Evolutionary conservation across 257 asterid species (phyloP).

Genomic region (Capsicum rhomboideum): DNA sequence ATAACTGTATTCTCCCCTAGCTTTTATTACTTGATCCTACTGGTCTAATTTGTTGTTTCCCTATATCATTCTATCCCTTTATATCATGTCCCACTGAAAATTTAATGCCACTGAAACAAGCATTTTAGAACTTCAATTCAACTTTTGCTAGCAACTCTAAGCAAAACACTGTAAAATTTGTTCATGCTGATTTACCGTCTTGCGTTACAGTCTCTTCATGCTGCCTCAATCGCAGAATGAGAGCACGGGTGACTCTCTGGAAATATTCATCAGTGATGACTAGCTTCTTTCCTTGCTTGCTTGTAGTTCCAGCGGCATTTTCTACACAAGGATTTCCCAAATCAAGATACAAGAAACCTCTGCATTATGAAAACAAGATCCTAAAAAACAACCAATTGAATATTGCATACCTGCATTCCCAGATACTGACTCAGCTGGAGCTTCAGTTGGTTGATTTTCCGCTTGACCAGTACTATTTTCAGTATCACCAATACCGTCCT

Average conservation of each 20-base stretch:
- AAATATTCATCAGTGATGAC: slow-evolving; percentile 75
- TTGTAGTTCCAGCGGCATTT: slow-evolving; percentile 31
- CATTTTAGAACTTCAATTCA: neutral
- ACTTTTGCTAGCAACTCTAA: neutral
- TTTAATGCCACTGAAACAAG: neutral
- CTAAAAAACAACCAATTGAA: neutral
- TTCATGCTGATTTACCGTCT: slow-evolving; percentile 37
- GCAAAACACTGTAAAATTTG: neutral
- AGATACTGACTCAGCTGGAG: slow-evolving; percentile 35
- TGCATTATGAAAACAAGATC: neutral
- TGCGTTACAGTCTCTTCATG: slow-evolving; percentile 58
- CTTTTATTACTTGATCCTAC: neutral
- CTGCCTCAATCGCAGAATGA: slow-evolving; percentile 72
- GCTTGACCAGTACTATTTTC: slow-evolving; percentile 31
- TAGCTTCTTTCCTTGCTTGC: slow-evolving; percentile 62
- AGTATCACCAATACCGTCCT: slow-evolving; percentile 27
- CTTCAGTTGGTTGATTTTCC: slow-evolving; percentile 18
- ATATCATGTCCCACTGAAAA: neutral
- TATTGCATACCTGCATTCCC: slow-evolving; percentile 27
- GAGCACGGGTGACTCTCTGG: slow-evolving; percentile 86
- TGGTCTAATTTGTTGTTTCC: neutral
- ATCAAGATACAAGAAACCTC: neutral
- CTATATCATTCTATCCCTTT: neutral
- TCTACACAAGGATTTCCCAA: slow-evolving; percentile 36
- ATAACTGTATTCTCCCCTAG: neutral